A percentile compares a stretch with the other conserved stretches of the same genome.
phyloP scores from a whole-genome alignment of 2,329 filamentous ascomycete genomes.

The Colletotrichum sp. region DNA sequence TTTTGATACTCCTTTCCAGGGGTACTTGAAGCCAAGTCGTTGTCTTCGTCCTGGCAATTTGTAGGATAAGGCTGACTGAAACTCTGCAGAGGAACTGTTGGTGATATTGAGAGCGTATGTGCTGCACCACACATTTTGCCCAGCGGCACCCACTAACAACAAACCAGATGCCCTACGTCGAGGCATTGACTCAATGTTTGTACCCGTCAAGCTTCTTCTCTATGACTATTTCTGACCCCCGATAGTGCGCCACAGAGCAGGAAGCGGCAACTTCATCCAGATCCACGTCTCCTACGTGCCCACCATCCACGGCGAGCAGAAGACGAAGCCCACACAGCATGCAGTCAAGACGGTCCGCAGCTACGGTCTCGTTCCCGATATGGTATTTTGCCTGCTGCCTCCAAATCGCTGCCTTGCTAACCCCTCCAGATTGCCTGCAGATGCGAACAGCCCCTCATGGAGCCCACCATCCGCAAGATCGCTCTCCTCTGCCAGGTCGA shows the following conservation, averaged over 20 bases:
- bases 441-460: constrained; percentile 78
- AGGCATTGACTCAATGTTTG: constrained; percentile 75
- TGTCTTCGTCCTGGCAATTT: not conserved
- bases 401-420: not conserved
- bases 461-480: constrained; percentile 82
- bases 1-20: not conserved
- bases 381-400: constrained; percentile 53
- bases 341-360: constrained; percentile 85
- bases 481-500: constrained; percentile 90
- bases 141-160: not conserved
- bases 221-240: not conserved
- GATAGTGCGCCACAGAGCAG: constrained; percentile 67
- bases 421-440: constrained; percentile 81
- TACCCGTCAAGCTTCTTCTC: not conserved
- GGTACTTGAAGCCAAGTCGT: not conserved
- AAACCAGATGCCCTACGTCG: constrained; percentile 75
- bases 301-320: constrained; percentile 73
- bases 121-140: not conserved
- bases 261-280: constrained; percentile 82
- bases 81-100: constrained; percentile 37
- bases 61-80: not conserved
- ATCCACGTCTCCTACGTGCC: constrained; percentile 92
- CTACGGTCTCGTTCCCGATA: constrained; percentile 74
- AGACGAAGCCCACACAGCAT: constrained; percentile 96
- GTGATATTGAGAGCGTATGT: constrained; percentile 76